These are phyloP conservation scores for Cryptococcus sp. DNA, from an alignment of 1,284 basidiomycete genomes.

Conservation along the genomic window DNA sequence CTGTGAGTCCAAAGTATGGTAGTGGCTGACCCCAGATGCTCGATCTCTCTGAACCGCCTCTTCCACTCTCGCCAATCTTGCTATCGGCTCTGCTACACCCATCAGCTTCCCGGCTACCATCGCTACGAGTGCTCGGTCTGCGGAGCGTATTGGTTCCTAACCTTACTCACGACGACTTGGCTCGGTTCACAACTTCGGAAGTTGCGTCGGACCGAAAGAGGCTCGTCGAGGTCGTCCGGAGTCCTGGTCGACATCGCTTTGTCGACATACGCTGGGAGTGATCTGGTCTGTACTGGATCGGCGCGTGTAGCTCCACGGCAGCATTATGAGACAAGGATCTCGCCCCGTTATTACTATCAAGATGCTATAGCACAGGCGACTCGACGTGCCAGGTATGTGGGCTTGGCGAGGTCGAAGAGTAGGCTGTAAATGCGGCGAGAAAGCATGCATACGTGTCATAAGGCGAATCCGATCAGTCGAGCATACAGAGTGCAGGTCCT, in stretches of 20 bases:
- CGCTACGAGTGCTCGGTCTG: conserved; percentile 18
- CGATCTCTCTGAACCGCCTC: conserved; percentile 25
- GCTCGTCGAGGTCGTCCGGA: neutral
- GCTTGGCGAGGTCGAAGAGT: too few relatives aligned
- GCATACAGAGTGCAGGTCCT: too few relatives aligned
- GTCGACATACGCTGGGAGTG: neutral
- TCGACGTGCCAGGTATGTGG: too few relatives aligned
- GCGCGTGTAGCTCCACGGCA: too few relatives aligned
- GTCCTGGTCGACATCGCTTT: neutral
- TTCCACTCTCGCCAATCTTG: conserved; percentile 1
- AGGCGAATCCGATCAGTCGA: too few relatives aligned
- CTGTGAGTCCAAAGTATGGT: conserved; percentile 13
- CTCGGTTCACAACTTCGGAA: neutral
- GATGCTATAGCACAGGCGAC: too few relatives aligned
- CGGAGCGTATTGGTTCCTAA: conserved; percentile 3
- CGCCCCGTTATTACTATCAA: too few relatives aligned
- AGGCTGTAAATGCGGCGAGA: too few relatives aligned
- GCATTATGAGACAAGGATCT: too few relatives aligned
- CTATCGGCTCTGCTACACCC: conserved; percentile 18
- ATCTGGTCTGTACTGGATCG: neutral
- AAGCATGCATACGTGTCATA: too few relatives aligned
- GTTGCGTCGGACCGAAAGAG: neutral
- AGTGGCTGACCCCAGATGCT: conserved; percentile 17
- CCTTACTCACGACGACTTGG: neutral
- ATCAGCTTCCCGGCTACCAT: conserved; percentile 15